Conservation (phyloP, 2,329 filamentous ascomycete genomes). For the Fusarium equiseti region DNA sequence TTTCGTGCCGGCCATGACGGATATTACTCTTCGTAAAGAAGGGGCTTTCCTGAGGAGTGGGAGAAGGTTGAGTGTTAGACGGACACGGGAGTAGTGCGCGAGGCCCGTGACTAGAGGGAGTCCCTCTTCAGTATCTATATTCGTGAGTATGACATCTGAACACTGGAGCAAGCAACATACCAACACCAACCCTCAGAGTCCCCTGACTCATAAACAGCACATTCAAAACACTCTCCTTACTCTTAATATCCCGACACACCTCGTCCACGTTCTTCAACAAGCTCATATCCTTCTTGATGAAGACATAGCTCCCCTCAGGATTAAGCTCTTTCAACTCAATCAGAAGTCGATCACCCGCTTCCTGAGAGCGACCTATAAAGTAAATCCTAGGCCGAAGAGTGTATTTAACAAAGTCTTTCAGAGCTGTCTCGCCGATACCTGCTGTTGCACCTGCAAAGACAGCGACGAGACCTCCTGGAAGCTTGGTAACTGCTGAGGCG, state of each 20-base stretch:
- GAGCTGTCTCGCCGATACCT: constrained; percentile 64
- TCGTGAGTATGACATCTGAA: neutral
- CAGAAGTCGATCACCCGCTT: constrained; percentile 54
- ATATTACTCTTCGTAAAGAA: constrained; percentile 44
- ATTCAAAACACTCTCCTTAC: constrained; percentile 59
- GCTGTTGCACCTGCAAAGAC: constrained; percentile 67
- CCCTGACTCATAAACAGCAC: constrained; percentile 61
- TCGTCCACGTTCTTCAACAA: constrained; percentile 64
- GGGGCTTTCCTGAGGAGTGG: constrained; percentile 58
- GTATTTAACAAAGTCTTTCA: constrained; percentile 60
- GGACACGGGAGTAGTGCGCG: constrained; percentile 68
- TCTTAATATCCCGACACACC: constrained; percentile 59
- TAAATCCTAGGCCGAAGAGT: constrained; percentile 61
- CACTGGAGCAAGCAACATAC: neutral
- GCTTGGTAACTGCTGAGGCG: constrained; percentile 6
- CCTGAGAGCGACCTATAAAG: constrained; percentile 61
- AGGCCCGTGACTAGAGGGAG: constrained; percentile 65
- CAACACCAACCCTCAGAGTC: constrained; percentile 44
- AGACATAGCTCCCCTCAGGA: constrained; percentile 57
- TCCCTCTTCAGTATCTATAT: constrained; percentile 67
- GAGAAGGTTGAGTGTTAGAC: constrained; percentile 68
- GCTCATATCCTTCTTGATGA: constrained; percentile 63
- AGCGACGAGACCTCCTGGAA: constrained; percentile 52
- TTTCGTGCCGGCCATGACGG: constrained; percentile 43
- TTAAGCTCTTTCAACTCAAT: constrained; percentile 59